phyloP scores from a whole-genome alignment of 139 green algal genomes.

The Tetraselmis striata region DNA sequence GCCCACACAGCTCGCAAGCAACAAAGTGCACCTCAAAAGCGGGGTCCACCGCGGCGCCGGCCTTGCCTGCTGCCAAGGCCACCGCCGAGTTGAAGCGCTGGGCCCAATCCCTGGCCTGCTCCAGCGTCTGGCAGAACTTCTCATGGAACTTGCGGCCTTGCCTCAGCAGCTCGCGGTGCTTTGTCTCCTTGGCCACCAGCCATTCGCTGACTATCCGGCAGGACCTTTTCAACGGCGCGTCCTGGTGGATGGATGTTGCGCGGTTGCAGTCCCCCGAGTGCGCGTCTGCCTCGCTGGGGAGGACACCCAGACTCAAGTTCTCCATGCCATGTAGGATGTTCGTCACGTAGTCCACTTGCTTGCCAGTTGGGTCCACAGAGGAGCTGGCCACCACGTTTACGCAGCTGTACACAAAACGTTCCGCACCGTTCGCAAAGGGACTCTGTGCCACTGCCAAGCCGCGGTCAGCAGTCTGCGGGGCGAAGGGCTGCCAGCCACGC shows the following conservation, averaged over 20 bases:
- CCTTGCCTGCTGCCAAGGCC: slow-evolving; percentile 19
- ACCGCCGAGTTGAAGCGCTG: slow-evolving; percentile 5
- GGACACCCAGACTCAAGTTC: not conserved
- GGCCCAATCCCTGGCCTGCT: not conserved
- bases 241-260: not conserved
- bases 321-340: not conserved
- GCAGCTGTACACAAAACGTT: slow-evolving; percentile 29
- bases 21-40: slow-evolving; percentile 28
- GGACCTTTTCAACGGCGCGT: too few relatives aligned
- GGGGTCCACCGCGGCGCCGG: slow-evolving; percentile 2
- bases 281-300: not conserved
- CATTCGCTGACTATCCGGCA: slow-evolving; percentile 9
- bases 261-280: too few relatives aligned
- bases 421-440: slow-evolving; percentile 22
- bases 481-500: not conserved
- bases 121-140: slow-evolving; percentile 26
- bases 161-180: slow-evolving; percentile 8
- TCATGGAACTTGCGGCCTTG: slow-evolving; percentile 8
- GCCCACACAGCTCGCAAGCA: slow-evolving; percentile 20
- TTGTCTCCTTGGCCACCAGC: slow-evolving; percentile 32
- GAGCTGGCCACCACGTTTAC: slow-evolving; percentile 28
- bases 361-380: too few relatives aligned
- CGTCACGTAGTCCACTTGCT: slow-evolving; percentile 3
- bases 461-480: not conserved
- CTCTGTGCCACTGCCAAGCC: slow-evolving; percentile 13